These are phyloP conservation scores for Mucor plumbeus DNA, from an alignment of 371 early-diverging fungal species.

Conservation along the genomic window DNA sequence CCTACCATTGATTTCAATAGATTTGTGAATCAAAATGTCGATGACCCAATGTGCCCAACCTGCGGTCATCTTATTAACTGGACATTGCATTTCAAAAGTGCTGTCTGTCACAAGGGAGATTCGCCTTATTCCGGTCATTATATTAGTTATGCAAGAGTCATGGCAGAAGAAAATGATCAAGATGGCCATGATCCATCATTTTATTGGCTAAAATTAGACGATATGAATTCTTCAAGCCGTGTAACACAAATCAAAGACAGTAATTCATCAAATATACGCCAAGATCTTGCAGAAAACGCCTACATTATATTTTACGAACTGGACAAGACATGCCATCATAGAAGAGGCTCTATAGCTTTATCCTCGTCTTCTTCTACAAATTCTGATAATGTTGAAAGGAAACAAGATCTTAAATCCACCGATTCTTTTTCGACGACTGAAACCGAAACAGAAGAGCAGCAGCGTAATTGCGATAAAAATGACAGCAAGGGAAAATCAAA, in stretches of 20 bases:
- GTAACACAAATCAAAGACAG: conserved; percentile 30
- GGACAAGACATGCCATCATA: conserved; percentile 43
- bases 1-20: conserved; percentile 54
- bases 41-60: conserved; percentile 31
- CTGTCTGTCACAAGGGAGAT: conserved; percentile 60
- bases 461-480: conserved; percentile 3
- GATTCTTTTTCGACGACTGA: conserved; percentile 1
- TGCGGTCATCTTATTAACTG: conserved; percentile 44
- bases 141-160: conserved; percentile 49
- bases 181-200: neutral
- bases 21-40: conserved; percentile 51
- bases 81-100: conserved; percentile 59
- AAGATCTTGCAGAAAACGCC: conserved; percentile 55
- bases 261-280: conserved; percentile 26
- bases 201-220: conserved; percentile 38
- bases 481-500: neutral
- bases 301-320: conserved; percentile 67
- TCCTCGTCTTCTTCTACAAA: neutral
- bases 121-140: conserved; percentile 60
- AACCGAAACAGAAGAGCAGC: conserved; percentile 3
- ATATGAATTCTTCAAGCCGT: conserved; percentile 38
- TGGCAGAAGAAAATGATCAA: neutral
- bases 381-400: neutral
- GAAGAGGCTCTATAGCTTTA: neutral
- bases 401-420: conserved; percentile 8